A percentile compares a stretch with the other conserved stretches of the same genome.
Conservation (phyloP, 306 rosid species). For the Crataegus laevigata region DNA sequence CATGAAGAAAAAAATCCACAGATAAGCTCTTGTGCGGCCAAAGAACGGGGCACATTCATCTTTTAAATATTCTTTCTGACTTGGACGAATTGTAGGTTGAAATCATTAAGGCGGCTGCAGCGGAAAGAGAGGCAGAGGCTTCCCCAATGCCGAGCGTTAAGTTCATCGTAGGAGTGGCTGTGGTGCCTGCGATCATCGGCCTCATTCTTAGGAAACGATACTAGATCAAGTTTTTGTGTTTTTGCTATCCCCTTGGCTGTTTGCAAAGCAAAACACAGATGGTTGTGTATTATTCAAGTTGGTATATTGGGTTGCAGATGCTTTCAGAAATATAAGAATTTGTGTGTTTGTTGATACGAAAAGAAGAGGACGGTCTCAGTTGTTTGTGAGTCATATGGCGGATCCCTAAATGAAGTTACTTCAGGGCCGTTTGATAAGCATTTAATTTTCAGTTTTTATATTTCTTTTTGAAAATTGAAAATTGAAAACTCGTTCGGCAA, state of each 20-base stretch:
- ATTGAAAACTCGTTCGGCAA: no score
- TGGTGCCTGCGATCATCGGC: constrained; percentile 67
- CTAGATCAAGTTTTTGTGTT: constrained; percentile 27
- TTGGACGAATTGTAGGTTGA: constrained; percentile 41
- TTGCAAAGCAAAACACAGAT: constrained; percentile 41
- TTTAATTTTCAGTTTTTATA: no score
- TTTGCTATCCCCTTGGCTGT: constrained; percentile 42
- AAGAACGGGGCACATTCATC: background rate
- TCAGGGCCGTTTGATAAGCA: no score
- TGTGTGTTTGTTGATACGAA: background rate
- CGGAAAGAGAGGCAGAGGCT: constrained; percentile 54
- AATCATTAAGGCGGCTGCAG: constrained; percentile 39
- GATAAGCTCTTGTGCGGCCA: background rate
- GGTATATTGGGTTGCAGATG: constrained; percentile 24
- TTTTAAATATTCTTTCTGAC: constrained; percentile 8
- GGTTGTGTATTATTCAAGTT: constrained; percentile 25
- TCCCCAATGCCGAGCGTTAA: constrained; percentile 43
- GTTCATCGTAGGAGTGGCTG: constrained; percentile 60
- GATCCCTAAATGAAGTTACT: no score
- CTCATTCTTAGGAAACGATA: constrained; percentile 78
- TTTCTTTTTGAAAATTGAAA: no score
- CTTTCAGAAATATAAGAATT: background rate
- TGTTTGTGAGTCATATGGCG: background rate
- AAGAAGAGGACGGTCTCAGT: background rate
- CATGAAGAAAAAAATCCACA: background rate